Conservation (phyloP, 176 grass and related monocot genomes). For the Avena eriantha region DNA sequence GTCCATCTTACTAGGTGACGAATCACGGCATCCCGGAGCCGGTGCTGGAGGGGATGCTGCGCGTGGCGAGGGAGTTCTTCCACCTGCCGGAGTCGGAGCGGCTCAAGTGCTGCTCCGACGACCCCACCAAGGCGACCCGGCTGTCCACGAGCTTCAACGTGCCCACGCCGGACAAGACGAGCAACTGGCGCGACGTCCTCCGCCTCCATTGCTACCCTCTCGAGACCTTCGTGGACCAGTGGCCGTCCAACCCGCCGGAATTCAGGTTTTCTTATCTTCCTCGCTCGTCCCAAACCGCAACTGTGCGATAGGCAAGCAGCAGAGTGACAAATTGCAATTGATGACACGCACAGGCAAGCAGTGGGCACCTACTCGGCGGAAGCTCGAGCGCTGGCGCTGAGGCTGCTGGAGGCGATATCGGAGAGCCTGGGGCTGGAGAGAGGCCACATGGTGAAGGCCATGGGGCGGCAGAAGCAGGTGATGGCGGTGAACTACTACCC, state of each 20-base stretch:
- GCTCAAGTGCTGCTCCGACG: slow-evolving; percentile 90
- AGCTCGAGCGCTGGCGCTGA: slow-evolving; percentile 58
- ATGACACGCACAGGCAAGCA: too few species aligned
- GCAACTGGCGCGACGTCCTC: slow-evolving; percentile 87
- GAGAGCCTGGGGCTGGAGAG: slow-evolving; percentile 26
- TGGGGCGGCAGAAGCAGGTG: slow-evolving; percentile 64
- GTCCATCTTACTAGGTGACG: slow-evolving; percentile 38
- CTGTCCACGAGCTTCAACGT: slow-evolving; percentile 94
- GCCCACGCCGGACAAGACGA: slow-evolving; percentile 64
- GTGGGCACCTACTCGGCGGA: slow-evolving; percentile 40
- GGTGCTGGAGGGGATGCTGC: slow-evolving; percentile 61
- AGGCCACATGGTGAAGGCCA: slow-evolving; percentile 70
- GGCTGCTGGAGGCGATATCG: slow-evolving; percentile 66
- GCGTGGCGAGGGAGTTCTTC: slow-evolving; percentile 82
- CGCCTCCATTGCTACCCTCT: slow-evolving; percentile 85
- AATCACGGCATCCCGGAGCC: slow-evolving; percentile 73
- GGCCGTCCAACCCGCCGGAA: slow-evolving; percentile 56
- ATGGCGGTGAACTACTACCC: slow-evolving; percentile 97
- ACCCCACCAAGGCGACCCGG: slow-evolving; percentile 68
- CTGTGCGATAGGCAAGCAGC: too few species aligned
- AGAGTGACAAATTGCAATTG: too few species aligned
- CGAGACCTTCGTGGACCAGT: slow-evolving; percentile 70
- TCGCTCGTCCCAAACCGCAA: too few species aligned
- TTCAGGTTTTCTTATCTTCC: too few species aligned
- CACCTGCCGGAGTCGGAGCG: slow-evolving; percentile 81